Conservation (phyloP, 495 filamentous ascomycete species). For the Staphylotrichum tortipilum region DNA sequence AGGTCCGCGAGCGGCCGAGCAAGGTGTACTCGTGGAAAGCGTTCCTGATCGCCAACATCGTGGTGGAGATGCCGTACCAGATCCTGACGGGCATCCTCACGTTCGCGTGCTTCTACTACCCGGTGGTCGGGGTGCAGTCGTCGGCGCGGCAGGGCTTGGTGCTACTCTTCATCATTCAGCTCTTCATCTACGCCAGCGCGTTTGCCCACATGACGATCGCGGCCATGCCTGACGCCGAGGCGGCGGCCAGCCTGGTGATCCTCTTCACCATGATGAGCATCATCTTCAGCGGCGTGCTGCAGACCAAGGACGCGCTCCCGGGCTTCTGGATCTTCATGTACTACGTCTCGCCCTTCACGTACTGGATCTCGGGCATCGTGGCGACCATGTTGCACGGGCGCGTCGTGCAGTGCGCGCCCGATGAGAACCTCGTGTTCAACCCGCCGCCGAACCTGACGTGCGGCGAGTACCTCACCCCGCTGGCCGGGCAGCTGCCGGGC, state of each 20-base stretch:
- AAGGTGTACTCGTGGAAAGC: slow-evolving; percentile 67
- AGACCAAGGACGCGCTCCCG: slow-evolving; percentile 43
- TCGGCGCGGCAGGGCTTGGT: slow-evolving; percentile 50
- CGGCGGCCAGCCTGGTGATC: slow-evolving; percentile 54
- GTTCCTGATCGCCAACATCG: slow-evolving; percentile 59
- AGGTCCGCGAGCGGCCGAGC: slow-evolving; percentile 58
- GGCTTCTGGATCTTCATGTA: slow-evolving; percentile 73
- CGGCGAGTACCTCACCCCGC: slow-evolving; percentile 17
- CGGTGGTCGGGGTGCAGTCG: slow-evolving; percentile 45
- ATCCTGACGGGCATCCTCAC: slow-evolving; percentile 51
- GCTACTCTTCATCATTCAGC: slow-evolving; percentile 47
- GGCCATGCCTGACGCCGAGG: slow-evolving; percentile 53
- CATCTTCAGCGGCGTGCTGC: slow-evolving; percentile 41
- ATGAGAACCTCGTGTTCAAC: slow-evolving; percentile 45
- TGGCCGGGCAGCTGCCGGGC: slow-evolving; percentile 22
- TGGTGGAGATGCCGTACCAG: slow-evolving; percentile 68
- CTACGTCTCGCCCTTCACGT: slow-evolving; percentile 56
- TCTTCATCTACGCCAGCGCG: slow-evolving; percentile 52
- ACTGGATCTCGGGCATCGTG: slow-evolving; percentile 50
- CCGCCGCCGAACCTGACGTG: slow-evolving; percentile 35
- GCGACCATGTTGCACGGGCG: slow-evolving; percentile 45
- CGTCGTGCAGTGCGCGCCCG: slow-evolving; percentile 41
- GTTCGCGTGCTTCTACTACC: slow-evolving; percentile 57
- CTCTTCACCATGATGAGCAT: slow-evolving; percentile 54
- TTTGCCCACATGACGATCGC: slow-evolving; percentile 61